Evolutionary conservation across 2,329 filamentous ascomycete species (phyloP), one percentile per base, ranked within the genome.

Genomic region (Penicillium sp.): DNA sequence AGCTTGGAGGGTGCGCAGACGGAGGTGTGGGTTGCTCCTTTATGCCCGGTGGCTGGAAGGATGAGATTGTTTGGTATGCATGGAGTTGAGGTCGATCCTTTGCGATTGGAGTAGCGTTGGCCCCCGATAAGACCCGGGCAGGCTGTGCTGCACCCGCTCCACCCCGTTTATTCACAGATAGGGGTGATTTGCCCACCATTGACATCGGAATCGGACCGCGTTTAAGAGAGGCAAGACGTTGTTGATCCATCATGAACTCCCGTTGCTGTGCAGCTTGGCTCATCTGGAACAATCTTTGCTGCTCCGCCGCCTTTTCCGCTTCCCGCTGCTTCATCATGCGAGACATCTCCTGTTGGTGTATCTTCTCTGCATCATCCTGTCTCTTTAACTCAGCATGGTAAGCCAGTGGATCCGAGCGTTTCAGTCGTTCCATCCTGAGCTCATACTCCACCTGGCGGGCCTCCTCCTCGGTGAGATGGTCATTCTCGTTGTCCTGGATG

Each of bases 401-500:
- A 10, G 52, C 57, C 22, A 4, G 8, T n/a, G 25, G 57, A 40
- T 55, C 45, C 4, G 52, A 51, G 11, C 54, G 58, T 25, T 53
- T 60, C 7, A 82, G 70, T 28, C 69, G 71, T 59, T 80, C 74
- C 42, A 82, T 75, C 37, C 73, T 68, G 6, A 81, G 65, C 52
- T 81, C 73, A 43, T 78, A 65, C 35, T 84, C 79, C 0, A 86
- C 85, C 49, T 87, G 84, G 46, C 76, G 78, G 10, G 80, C 73
- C 64, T 93, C 89, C 55, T 89, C 86, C 0, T 80, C 78, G 0
- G 86, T 87, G 25, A 93, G 74, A 13, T 82, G 81, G 53, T 87
- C 86, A 11, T 84, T 78, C 59, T 90, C 88, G 64, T 93, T 88
- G 65, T 86, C 82, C 65, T 90, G 87, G 65, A 88, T 89, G 66